Base-by-base conservation (phyloP, 75 land plant species). In the Picea glauca region DNA sequence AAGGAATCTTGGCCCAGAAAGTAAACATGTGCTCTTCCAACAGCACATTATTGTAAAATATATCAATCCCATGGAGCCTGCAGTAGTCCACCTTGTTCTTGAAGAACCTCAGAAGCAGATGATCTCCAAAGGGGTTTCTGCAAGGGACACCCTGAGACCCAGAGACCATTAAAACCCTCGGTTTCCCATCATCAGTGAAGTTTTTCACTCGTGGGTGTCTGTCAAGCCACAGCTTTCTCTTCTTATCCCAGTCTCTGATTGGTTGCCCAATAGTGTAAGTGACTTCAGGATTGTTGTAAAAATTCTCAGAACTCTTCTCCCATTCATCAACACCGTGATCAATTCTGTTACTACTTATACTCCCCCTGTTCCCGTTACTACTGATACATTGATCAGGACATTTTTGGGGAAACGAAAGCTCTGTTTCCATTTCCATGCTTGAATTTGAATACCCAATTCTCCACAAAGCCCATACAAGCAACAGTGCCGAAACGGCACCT, bases 21-120 rank as follows among this genome's bases (percentile, higher is more conserved):
- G 84, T 67, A 73, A 38, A 33, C 98, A 96, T 92, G 35, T 83
- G 61, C 11, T 84, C 87, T 35, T 92, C 81, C 32, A 96, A 81
- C 33, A 84, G 76, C 38, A 85, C 88, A 78, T 78, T 87, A 86
- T 96, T 96, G 96, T 96, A 91, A 87, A 92, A 92, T 50, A 96
- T 40, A 6, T 92, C 92, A 76, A 82, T 75, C 40, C 92, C 91
- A 72, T 96, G 95, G 78, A 87, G 67, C 17, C 99, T 81, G 76
- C 92, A 92, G 83, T 96, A 94, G 79, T 94, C 98, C 38, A 88
- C 80, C 80, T 94, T 96, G 93, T 95, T 96, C 84, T 96, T 96
- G 83, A 93, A 86, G 64, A 91, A 81, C 26, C 91, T 84, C 63
- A 96, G 88, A 58, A 96, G 84, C 72, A 92, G 77, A 81, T 94